These are phyloP conservation scores for Lachancea waltii DNA, from an alignment of 805 yeast species.

Conservation along the genomic window DNA sequence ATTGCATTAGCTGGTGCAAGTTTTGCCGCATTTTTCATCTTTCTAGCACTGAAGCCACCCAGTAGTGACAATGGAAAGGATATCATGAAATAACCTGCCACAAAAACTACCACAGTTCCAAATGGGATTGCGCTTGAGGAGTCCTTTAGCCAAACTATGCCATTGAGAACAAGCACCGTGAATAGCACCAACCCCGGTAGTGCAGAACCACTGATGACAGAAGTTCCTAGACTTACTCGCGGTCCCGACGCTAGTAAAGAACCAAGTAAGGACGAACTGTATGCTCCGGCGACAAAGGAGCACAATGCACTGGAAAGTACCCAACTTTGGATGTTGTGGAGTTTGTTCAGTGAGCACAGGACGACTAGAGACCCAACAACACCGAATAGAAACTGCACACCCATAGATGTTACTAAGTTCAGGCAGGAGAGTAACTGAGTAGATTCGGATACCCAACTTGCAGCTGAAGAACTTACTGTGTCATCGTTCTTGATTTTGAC, in stretches of 20 bases:
- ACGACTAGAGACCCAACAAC: slow-evolving; percentile 53
- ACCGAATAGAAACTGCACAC: slow-evolving; percentile 65
- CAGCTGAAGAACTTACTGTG: slow-evolving; percentile 4
- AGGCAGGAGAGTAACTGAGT: slow-evolving; percentile 4
- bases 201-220: slow-evolving; percentile 43
- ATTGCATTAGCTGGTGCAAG: neutral
- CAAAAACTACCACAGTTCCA: slow-evolving; percentile 57
- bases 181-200: slow-evolving; percentile 44
- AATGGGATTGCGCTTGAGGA: slow-evolving; percentile 75
- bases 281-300: slow-evolving; percentile 62
- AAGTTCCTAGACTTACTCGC: slow-evolving; percentile 11
- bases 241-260: slow-evolving; percentile 41
- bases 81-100: slow-evolving; percentile 54
- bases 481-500: slow-evolving; percentile 28
- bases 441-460: slow-evolving; percentile 2
- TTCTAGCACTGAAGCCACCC: slow-evolving; percentile 46
- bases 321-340: slow-evolving; percentile 64
- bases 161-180: slow-evolving; percentile 50
- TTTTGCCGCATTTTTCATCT: neutral
- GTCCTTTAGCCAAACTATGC: slow-evolving; percentile 68
- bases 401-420: slow-evolving; percentile 54
- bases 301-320: slow-evolving; percentile 53
- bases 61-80: slow-evolving; percentile 68
- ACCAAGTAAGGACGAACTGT: slow-evolving; percentile 68
- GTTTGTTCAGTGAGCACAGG: slow-evolving; percentile 51